phyloP scores from a whole-genome alignment of 306 rosid species.

The Dryas octopetala region DNA sequence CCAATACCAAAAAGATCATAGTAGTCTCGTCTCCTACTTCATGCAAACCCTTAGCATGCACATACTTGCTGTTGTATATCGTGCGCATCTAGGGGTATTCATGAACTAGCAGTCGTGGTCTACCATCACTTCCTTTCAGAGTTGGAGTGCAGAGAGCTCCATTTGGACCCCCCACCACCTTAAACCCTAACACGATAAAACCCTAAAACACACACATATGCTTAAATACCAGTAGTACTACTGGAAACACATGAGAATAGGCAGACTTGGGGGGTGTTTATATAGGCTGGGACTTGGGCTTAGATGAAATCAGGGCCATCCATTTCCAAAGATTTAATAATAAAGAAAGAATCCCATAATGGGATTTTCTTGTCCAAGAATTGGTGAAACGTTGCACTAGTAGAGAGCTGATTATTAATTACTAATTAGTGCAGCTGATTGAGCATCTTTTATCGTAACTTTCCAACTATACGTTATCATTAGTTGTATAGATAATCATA shows the following conservation, averaged over 20 bases:
- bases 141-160: conserved; percentile 61
- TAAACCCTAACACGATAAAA: neutral
- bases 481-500: conserved; percentile 12
- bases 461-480: neutral
- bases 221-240: neutral
- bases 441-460: conserved; percentile 23
- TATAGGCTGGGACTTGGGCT: conserved; percentile 23
- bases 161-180: conserved; percentile 10
- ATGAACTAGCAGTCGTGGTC: conserved; percentile 69
- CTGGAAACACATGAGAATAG: neutral
- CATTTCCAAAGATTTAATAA: neutral
- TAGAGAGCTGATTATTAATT: neutral
- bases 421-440: conserved; percentile 4
- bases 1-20: conserved; percentile 65
- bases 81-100: conserved; percentile 42
- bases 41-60: conserved; percentile 54
- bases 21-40: conserved; percentile 54
- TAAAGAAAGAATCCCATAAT: conserved; percentile 5
- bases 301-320: conserved; percentile 12
- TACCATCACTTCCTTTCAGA: conserved; percentile 53
- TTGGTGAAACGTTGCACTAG: conserved; percentile 12
- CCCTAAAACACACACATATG: neutral
- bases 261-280: conserved; percentile 13
- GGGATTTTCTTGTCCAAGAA: conserved; percentile 13
- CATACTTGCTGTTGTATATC: neutral